These are phyloP conservation scores for Mediolabrus comicus DNA, from an alignment of 108 stramenopile species.

Conservation along the genomic window DNA sequence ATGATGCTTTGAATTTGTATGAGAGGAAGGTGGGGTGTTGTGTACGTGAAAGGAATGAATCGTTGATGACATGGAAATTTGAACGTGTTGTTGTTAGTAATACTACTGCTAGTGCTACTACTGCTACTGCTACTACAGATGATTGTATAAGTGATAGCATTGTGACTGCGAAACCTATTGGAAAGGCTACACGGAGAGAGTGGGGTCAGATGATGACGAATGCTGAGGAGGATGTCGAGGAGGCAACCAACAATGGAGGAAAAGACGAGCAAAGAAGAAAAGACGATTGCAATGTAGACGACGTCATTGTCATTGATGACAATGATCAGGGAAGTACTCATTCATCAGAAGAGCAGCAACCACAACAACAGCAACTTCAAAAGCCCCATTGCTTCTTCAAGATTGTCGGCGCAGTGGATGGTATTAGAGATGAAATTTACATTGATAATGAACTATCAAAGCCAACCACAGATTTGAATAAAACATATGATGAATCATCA, in stretches of 20 bases:
- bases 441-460: conserved; percentile 4
- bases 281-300: neutral
- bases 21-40: conserved; percentile 59
- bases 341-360: neutral
- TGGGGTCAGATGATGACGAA: conserved; percentile 5
- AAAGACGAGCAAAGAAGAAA: neutral
- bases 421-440: conserved; percentile 52
- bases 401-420: conserved; percentile 49
- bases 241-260: neutral
- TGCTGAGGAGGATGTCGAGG: neutral
- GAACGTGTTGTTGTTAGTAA: neutral
- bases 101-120: too few species aligned
- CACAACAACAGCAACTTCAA: neutral
- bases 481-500: neutral
- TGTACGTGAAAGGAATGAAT: conserved; percentile 65
- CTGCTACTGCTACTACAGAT: too few species aligned
- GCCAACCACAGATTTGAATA: neutral
- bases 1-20: conserved; percentile 70
- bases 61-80: conserved; percentile 67
- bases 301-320: neutral
- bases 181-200: conserved; percentile 11
- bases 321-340: too few species aligned
- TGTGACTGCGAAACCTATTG: conserved; percentile 36
- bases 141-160: conserved; percentile 5
- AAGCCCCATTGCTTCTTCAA: conserved; percentile 26